phyloP scores from a whole-genome alignment of 2,329 filamentous ascomycete species.

The Trichophaea hybrida region DNA sequence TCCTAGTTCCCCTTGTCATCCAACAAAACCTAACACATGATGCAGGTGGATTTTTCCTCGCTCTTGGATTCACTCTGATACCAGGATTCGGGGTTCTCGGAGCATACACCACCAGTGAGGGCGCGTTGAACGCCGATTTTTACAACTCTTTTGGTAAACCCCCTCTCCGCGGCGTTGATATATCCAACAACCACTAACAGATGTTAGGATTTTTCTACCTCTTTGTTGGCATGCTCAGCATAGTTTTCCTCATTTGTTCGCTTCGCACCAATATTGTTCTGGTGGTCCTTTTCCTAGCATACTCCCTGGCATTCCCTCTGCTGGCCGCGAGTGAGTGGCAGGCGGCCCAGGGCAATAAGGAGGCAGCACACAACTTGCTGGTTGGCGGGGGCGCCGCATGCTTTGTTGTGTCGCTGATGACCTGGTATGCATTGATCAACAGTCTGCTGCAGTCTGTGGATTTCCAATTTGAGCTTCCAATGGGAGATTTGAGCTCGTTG shows the following conservation, averaged over 20 bases:
- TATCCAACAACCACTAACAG: no score
- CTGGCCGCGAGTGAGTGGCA: constrained; percentile 49
- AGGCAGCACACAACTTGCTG: not conserved
- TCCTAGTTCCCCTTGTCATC: constrained; percentile 16
- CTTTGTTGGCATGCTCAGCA: constrained; percentile 46
- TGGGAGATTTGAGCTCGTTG: constrained; percentile 41
- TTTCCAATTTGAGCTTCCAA: constrained; percentile 40
- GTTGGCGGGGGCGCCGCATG: constrained; percentile 34
- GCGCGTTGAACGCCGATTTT: constrained; percentile 3
- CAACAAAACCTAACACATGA: no score
- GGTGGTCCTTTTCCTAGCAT: constrained; percentile 51
- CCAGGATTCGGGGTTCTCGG: constrained; percentile 36
- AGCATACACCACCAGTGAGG: constrained; percentile 6
- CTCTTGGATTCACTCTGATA: constrained; percentile 41
- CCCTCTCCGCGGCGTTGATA: no score
- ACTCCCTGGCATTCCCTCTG: constrained; percentile 44
- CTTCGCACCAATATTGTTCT: constrained; percentile 59
- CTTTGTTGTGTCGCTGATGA: constrained; percentile 39
- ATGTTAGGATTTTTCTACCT: constrained; percentile 40
- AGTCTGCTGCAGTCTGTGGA: constrained; percentile 43
- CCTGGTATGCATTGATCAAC: constrained; percentile 45
- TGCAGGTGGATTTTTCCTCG: constrained; percentile 39
- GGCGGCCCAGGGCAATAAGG: constrained; percentile 33
- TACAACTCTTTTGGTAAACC: constrained; percentile 1
- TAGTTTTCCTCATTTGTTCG: constrained; percentile 54